Base-by-base conservation (phyloP, 1,284 basidiomycete genomes). In the Ganoderma lucidum region DNA sequence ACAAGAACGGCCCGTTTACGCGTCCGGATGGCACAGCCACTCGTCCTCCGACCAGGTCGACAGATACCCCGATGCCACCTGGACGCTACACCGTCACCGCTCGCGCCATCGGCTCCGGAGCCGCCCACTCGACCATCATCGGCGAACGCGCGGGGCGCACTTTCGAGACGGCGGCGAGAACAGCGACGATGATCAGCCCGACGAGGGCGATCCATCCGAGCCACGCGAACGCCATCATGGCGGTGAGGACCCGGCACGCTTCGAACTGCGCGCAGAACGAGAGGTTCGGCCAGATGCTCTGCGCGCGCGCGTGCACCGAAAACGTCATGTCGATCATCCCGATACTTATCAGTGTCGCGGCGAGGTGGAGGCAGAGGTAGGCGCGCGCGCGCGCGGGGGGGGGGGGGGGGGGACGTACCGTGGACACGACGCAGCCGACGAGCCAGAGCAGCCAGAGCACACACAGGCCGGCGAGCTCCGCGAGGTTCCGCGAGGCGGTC, bases 211-310 rank as follows among this genome's bases (percentile, higher is more conserved):
- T 78, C 88, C 90, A 92, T 42, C 85, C 83, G 5, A 92, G 81
- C 91, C 91, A 93, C 3, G 88, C 82, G 70, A 93, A 92, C 0
- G 88, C 91, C 58, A 92, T 81, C 74, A 93, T 81, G 1, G 90
- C 88, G 3, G 88, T 85, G 44, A 92, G 85, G 55, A 91, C 70
- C 61, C 88, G 85, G 75, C 92, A 93, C 0, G 87, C 77, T 67
- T 83, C 77, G 75, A 83, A 88, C 67, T 82, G 76, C 70, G 84
- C 84, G 78, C 91, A 93, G 65, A 81, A 89, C 15, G 81, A 79
- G 9, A 93, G 83, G 73, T 87, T 79, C 6, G 87, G 87, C 91
- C 91, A 93, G 68, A 76, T 74, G 45, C 75, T 72, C 81, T 82
- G 68, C 6, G n/a, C 12, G 37, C 28, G 19, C 39, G 62, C 17